Evolutionary conservation across 192 early-diverging fungal genomes (phyloP).

Genomic region (Coemansia sp.): DNA sequence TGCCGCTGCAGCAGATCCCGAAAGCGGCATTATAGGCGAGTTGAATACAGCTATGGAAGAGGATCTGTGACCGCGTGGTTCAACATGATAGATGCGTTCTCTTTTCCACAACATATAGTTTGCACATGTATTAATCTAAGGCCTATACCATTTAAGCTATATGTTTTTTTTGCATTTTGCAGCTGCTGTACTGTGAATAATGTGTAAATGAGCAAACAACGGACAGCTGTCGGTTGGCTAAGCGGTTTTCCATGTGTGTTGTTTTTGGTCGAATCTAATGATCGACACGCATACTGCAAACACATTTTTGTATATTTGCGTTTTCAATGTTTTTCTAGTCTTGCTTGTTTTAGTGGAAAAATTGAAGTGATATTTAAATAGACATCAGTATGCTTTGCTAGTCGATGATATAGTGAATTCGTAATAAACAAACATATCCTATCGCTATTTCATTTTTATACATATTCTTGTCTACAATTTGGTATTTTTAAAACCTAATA

Average conservation of each 20-base stretch:
- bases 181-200: background rate
- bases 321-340: background rate
- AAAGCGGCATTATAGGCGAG: background rate
- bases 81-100: background rate
- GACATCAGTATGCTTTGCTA: too few relatives aligned
- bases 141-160: background rate
- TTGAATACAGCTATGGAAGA: constrained; percentile 1
- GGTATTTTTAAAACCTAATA: background rate
- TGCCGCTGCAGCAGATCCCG: constrained; percentile 5
- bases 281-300: background rate
- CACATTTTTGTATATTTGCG: background rate
- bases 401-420: too few relatives aligned
- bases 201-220: background rate
- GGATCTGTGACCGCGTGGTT: background rate
- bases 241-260: background rate
- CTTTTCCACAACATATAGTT: background rate
- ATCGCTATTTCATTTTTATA: background rate
- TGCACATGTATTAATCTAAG: background rate
- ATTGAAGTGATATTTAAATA: too few relatives aligned
- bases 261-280: background rate
- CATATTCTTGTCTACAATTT: background rate
- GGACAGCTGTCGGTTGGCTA: background rate
- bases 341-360: background rate
- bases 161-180: background rate
- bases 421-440: background rate